Evolutionary conservation across 2,329 filamentous ascomycete genomes (phyloP).

Genomic region (Geoglossum cookeanum): DNA sequence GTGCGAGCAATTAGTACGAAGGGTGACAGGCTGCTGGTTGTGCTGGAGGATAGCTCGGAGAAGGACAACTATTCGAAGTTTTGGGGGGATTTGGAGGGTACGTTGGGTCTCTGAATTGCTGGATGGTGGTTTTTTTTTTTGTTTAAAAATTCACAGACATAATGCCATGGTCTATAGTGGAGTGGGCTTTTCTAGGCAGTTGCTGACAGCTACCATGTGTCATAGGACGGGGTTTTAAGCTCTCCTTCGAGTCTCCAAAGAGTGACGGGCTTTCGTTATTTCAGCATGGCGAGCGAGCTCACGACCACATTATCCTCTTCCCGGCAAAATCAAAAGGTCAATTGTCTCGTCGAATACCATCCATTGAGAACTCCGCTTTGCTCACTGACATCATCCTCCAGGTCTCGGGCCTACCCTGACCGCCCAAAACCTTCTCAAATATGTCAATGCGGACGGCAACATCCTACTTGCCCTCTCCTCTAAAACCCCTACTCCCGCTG

Average conservation of each 20-base stretch:
- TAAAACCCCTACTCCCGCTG: slow-evolving; percentile 46
- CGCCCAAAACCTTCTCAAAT: slow-evolving; percentile 71
- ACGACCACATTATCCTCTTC: slow-evolving; percentile 79
- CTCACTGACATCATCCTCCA: slow-evolving; percentile 17
- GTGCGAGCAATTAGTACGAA: slow-evolving; percentile 61
- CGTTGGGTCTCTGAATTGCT: slow-evolving; percentile 3
- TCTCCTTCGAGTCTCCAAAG: slow-evolving; percentile 71
- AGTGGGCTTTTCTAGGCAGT: neutral
- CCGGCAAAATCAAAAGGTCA: slow-evolving; percentile 78
- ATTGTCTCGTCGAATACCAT: slow-evolving; percentile 6
- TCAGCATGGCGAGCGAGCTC: slow-evolving; percentile 66
- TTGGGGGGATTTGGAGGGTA: slow-evolving; percentile 29
- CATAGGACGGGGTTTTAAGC: slow-evolving; percentile 61
- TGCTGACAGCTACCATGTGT: neutral
- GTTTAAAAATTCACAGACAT: neutral
- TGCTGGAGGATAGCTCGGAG: slow-evolving; percentile 66
- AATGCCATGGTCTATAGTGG: neutral
- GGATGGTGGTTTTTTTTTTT: neutral
- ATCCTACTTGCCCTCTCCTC: slow-evolving; percentile 71
- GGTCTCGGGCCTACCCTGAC: slow-evolving; percentile 77
- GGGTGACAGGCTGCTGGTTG: slow-evolving; percentile 64
- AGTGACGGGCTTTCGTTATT: slow-evolving; percentile 61
- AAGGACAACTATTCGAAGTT: slow-evolving; percentile 72
- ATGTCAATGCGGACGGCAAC: slow-evolving; percentile 82
- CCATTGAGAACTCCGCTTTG: neutral